Evolutionary conservation across 805 yeast species (phyloP), one percentile per base, ranked within the genome.

Genomic region (Priceomyces castillae): DNA sequence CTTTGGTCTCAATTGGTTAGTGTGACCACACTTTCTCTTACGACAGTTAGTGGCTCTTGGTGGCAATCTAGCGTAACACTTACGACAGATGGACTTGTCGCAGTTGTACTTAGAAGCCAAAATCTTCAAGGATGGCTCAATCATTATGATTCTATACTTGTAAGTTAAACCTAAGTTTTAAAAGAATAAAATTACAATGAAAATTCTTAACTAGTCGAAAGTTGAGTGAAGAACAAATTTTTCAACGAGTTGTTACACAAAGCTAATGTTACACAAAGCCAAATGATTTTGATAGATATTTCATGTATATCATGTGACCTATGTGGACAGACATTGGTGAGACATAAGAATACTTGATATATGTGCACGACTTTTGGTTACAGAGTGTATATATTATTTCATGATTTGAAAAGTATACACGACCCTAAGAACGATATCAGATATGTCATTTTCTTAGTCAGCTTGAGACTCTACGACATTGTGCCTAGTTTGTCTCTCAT

Each of bases 1-100:
- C 95, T 92, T 94, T 80, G 98, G 98, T 84, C 99, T 90, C 78
- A 94, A 88, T 83, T 94, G 99, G 85, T 94, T 94, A 75, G 97
- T 82, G 95, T 94, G 99, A 72, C 99, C 99, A 81, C 99, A 94
- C 86, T 94, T 94, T 89, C 97, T 90, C 98, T 94, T 94, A 84
- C 99, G 90, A 86, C 99, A 94, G 97, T 94, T 94, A 78, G 98
- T 94, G 67, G 99, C 99, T 87, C 98, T 95, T 79, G 99, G 97
- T 72, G 99, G 99, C 73, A 94, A 90, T 84, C 99, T 94, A 67
- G 99, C 97, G 86, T 94, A 94, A 83, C 99, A 94, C 76, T 90
- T 88, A 80, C 99, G 95, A 85, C 99, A 94, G 75, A 94, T 92
- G 59, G 96, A 75, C 81, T 94, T 94, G 61, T 94, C 99, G 84